These are phyloP conservation scores for Podochytrium sp. DNA, from an alignment of 192 early-diverging fungal genomes.

Conservation along the genomic window DNA sequence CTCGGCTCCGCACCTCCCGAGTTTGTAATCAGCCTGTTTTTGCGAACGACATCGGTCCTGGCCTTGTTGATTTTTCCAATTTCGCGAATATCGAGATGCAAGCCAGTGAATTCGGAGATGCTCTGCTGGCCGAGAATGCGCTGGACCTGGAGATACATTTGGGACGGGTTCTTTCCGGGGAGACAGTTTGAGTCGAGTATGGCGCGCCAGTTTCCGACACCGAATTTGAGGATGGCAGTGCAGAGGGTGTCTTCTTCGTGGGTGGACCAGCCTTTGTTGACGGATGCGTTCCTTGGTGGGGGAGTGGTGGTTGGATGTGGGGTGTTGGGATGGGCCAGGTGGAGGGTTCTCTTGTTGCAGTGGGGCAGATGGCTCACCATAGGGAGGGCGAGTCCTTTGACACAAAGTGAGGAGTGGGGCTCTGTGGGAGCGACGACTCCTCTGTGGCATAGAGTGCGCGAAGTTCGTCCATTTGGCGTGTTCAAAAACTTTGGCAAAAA, in stretches of 20 bases:
- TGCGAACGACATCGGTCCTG: conserved; percentile 83
- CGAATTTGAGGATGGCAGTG: conserved; percentile 85
- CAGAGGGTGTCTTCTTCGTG: conserved; percentile 83
- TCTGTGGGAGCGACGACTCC: too few species aligned
- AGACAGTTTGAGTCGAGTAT: conserved; percentile 88
- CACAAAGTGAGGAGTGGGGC: too few species aligned
- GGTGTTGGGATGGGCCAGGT: too few species aligned
- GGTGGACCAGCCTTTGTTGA: conserved; percentile 76
- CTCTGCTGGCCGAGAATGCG: conserved; percentile 94
- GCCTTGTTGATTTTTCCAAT: conserved; percentile 90
- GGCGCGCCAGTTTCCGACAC: conserved; percentile 95
- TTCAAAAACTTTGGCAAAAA: too few species aligned
- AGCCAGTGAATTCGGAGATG: conserved; percentile 87
- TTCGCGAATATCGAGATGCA: conserved; percentile 86
- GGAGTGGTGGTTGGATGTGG: too few species aligned
- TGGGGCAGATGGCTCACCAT: too few species aligned
- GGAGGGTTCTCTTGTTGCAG: too few species aligned
- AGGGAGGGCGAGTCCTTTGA: too few species aligned
- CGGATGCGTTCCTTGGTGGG: conserved; percentile 16
- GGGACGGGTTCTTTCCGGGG: conserved; percentile 95
- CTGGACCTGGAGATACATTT: conserved; percentile 95
- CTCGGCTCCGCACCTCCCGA: conserved; percentile 59
- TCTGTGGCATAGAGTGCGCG: too few species aligned
- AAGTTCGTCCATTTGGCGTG: too few species aligned
- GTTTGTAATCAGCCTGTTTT: conserved; percentile 95